Evolutionary conservation across 805 yeast genomes (phyloP).

Genomic region (Starmerella vitae): DNA sequence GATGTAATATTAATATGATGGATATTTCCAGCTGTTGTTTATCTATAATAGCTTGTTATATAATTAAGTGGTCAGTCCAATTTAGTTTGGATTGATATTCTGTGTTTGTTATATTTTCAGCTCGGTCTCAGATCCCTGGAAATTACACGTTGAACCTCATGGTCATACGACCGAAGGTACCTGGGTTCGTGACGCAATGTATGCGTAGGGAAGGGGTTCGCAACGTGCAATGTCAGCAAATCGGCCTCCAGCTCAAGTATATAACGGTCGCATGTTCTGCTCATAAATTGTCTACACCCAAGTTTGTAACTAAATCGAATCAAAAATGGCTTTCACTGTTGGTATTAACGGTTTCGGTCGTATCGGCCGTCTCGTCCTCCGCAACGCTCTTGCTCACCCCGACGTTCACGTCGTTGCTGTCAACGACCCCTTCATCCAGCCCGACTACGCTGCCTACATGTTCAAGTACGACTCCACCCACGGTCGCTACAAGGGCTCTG

Average conservation of each 20-base stretch:
- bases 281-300: not conserved
- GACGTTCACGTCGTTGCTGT: conserved; percentile 75
- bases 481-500: conserved; percentile 71
- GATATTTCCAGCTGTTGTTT: too few species aligned
- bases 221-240: conserved; percentile 10
- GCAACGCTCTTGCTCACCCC: conserved; percentile 61
- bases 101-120: too few species aligned
- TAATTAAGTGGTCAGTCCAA: too few species aligned
- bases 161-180: not conserved
- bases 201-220: conserved; percentile 6
- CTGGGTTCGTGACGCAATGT: conserved; percentile 1
- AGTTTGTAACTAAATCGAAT: not conserved
- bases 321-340: conserved; percentile 39
- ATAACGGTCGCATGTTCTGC: conserved; percentile 1
- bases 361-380: conserved; percentile 76
- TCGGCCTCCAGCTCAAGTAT: conserved; percentile 1
- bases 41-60: too few species aligned
- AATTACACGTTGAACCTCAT: not conserved
- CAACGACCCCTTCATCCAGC: conserved; percentile 82
- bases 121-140: not conserved
- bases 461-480: conserved; percentile 93
- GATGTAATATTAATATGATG: too few species aligned
- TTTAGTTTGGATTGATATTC: too few species aligned
- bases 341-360: conserved; percentile 95
- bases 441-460: conserved; percentile 89